Base-by-base conservation (phyloP, 768 basidiomycete species). In the Lentinula raphanica region DNA sequence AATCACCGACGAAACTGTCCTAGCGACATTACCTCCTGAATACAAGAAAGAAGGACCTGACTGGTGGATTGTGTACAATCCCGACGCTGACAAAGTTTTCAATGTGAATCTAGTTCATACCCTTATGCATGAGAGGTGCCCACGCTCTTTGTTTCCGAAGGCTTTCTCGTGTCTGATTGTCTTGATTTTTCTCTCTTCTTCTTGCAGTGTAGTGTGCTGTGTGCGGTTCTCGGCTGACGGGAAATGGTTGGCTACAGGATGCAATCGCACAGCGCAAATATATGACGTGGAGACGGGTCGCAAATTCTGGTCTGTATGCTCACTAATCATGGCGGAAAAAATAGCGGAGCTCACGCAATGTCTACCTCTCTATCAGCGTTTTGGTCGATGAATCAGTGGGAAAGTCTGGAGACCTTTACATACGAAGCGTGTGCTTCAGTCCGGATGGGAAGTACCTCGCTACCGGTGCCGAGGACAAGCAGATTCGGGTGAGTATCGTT, bases 211-310 rank as follows among this genome's bases (percentile, higher is more conserved):
- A 8, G 80, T 82, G 2, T 98, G 96, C 70, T 98, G 94, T 68
- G 94, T 98, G 7, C 84, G 89, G 56, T 97, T 98, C 72, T 96
- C 94, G 13, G 85, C 88, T 21, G 94, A 98, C 67, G 96, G 96
- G 17, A 92, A 90, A 69, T 91, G 79, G 65, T 81, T 98, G 44
- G 96, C 95, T 28, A 97, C 95, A 11, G 96, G 95, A 12, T 98
- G 95, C 74, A 98, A 98, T 73, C 81, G 92, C 40, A 92, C 93
- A 0, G 93, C 94, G 19, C 94, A 97, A 71, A 94, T 98, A 58
- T 98, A 91, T 69, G 93, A 98, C 68, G 90, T 89, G 27, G 90
- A 90, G 73, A 88, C 90, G 0, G 95, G 95, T 6, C 69, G 67
- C 0, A 93, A 92, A 74, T 87, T 87, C 29, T 94, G 89, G 94